A percentile compares a stretch with the other conserved stretches of the same genome.
Evolutionary conservation across 148 eudicot genomes (phyloP).

Genomic region (Camellia granthamiana): DNA sequence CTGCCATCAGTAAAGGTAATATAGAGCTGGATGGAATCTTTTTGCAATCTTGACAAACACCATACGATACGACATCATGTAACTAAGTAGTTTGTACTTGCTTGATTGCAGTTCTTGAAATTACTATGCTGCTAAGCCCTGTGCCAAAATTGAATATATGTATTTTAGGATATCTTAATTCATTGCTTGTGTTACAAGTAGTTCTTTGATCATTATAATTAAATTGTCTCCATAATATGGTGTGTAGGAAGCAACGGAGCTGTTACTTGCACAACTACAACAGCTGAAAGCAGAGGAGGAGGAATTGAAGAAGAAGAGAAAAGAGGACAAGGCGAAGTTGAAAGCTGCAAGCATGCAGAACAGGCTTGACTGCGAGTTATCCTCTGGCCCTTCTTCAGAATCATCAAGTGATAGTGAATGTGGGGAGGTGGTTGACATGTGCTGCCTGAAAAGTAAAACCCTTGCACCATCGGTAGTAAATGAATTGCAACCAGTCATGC

Average conservation of each 20-base stretch:
- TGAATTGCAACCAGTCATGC: neutral
- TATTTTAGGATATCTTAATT: too few species aligned
- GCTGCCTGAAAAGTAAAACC: slow-evolving; percentile 18
- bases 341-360: slow-evolving; percentile 19
- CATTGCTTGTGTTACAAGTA: neutral
- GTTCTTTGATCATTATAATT: neutral
- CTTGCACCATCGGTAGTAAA: slow-evolving; percentile 15
- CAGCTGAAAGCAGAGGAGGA: slow-evolving; percentile 43
- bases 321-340: slow-evolving; percentile 37
- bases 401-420: slow-evolving; percentile 81
- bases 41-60: too few species aligned
- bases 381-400: slow-evolving; percentile 64
- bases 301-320: slow-evolving; percentile 30
- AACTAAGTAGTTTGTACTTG: neutral
- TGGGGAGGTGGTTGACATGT: slow-evolving; percentile 56
- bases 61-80: neutral
- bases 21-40: too few species aligned
- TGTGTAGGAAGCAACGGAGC: slow-evolving; percentile 54
- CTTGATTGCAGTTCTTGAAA: neutral
- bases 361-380: slow-evolving; percentile 29
- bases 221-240: neutral
- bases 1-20: too few species aligned
- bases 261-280: slow-evolving; percentile 41
- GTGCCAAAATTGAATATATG: neutral
- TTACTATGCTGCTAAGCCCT: neutral